Base-by-base conservation (phyloP, 495 filamentous ascomycete genomes). In the Annulohypoxylon bovei region DNA sequence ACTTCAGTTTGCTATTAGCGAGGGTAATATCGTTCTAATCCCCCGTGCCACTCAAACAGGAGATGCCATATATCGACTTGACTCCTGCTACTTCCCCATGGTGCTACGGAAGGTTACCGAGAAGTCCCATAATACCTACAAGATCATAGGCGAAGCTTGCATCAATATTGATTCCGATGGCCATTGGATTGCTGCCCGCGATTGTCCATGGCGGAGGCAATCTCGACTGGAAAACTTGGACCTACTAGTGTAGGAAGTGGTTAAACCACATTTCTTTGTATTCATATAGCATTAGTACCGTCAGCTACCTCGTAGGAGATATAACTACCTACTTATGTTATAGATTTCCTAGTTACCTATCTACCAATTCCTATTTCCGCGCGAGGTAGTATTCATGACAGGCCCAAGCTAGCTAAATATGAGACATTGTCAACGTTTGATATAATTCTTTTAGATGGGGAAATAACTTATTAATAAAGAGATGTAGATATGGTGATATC, bases 131-230 rank as follows among this genome's bases (percentile, higher is more conserved):
- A 2, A 3, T 12, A 52, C 6, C 18, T 32, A 16, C 28, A 52
- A 52, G 25, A 32, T 65, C 27, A 37, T 65, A 23, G 52, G 52
- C 27, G 62, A 65, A 37, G 37, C 62, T 20, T 65, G 62, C n/a
- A 56, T 65, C 22, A 49, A 49, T 2, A 47, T 44, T 25, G 62
- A 49, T 49, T 1, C 39, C 16, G 7, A 44, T 22, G 37, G 52
- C 5, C 25, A 65, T 23, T 65, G 62, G 62, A 28, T 57, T 30
- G 35, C 62, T 14, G 52, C 50, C 14, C 53, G 53, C 1, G 53
- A 56, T 39, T 56, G 33, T n/a, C 53, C 53, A 30, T 39, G 53
- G 53, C 1, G 12, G 18, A 18, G 2, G 6, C 4, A 39, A 25
- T 18, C 9, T 12, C 8, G 4, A 27, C 8, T 9, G 9, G n/a